phyloP scores from a whole-genome alignment of 352 stramenopile species.

The Globisporangium irregulare region DNA sequence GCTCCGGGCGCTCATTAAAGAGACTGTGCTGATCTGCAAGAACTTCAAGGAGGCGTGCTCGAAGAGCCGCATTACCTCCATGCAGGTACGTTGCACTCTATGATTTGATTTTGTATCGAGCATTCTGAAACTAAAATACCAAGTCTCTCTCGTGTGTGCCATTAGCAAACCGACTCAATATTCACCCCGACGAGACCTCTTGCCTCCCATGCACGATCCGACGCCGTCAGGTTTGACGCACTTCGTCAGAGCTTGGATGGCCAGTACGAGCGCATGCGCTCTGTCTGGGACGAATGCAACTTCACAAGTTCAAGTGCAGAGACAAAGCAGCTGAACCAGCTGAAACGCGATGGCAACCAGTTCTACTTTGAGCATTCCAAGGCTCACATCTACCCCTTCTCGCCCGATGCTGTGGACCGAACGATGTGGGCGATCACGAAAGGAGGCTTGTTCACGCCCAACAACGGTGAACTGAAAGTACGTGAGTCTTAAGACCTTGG shows the following conservation, averaged over 20 bases:
- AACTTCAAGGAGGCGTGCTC: background rate
- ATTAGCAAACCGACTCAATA: background rate
- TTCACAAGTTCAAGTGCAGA: constrained; percentile 16
- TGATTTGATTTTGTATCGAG: background rate
- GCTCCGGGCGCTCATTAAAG: constrained; percentile 6
- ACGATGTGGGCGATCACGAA: background rate
- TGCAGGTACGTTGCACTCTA: background rate
- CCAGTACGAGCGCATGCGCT: constrained; percentile 20
- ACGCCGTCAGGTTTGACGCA: constrained; percentile 23
- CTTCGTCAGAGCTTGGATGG: constrained; percentile 20
- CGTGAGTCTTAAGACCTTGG: background rate
- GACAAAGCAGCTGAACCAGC: background rate
- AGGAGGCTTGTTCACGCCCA: background rate
- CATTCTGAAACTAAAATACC: background rate
- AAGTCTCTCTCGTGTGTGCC: background rate
- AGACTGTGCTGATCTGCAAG: background rate
- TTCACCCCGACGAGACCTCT: background rate
- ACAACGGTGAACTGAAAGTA: constrained; percentile 1
- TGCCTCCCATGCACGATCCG: background rate
- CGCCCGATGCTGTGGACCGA: background rate
- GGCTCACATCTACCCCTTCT: background rate
- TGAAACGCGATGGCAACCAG: background rate
- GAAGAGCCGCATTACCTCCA: background rate
- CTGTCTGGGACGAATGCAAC: constrained; percentile 18
- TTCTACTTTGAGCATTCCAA: constrained; percentile 5